Evolutionary conservation across 2,329 filamentous ascomycete genomes (phyloP), one percentile per base, ranked within the genome.

Genomic region (Neofusicoccum cordaticola): DNA sequence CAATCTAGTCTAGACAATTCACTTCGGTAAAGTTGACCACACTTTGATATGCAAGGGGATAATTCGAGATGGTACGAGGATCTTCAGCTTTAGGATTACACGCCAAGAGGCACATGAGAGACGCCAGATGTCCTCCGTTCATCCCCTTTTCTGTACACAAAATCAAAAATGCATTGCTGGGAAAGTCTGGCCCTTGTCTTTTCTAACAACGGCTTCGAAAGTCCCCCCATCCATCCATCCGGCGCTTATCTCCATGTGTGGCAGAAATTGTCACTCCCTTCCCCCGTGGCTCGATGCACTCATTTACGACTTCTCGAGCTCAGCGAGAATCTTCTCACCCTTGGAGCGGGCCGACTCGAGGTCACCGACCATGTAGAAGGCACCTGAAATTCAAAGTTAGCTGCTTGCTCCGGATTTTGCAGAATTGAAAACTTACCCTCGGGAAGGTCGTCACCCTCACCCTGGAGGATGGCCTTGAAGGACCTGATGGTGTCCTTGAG

Each of bases 291-390:
- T 60, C 31, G 41, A 60, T 47, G n/a, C 22, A 22, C 42, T 47
- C 41, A 22, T 27, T 64, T 65, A 62, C 57, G 57, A 77, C 72
- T 77, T 77, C 74, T 95, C 91, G 75, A 98, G 86, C 76, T 98
- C 95, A 75, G 95, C 93, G 80, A 99, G 85, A 86, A 99, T 98
- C 93, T 98, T 97, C 89, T 97, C 93, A 85, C 94, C 95, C 92
- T 99, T 99, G 78, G 86, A 88, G 80, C 91, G 91, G 73, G 93
- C 95, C 70, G 92, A 93, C 74, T 91, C 91, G 74, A 98, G 89
- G 86, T 97, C 91, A 80, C 95, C 95, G 81, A 98, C 93, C 93
- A 97, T 97, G 90, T 97, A 97, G 89, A 97, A 89, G 78, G 87
- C 88, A 83, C 81, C 80, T 84, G 70, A 63, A 64, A 42, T 64